These are phyloP conservation scores for Escallonia herrerae DNA, from an alignment of 129 eudicot genomes.

Conservation along the genomic window DNA sequence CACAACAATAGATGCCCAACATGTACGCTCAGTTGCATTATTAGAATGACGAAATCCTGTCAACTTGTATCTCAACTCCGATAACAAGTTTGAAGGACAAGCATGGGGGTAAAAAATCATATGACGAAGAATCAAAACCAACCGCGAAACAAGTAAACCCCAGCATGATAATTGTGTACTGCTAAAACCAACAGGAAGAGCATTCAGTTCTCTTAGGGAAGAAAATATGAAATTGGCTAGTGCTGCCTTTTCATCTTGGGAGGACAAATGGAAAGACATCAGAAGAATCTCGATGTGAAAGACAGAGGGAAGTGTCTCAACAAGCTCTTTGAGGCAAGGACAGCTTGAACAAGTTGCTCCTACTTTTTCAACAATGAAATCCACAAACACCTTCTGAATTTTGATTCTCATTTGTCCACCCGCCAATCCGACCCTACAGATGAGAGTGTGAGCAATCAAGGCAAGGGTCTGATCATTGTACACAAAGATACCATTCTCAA, in stretches of 20 bases:
- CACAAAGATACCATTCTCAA: constrained; percentile 62
- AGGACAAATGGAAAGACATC: constrained; percentile 78
- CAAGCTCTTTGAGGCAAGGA: constrained; percentile 46
- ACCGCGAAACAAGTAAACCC: constrained; percentile 74
- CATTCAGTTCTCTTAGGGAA: constrained; percentile 40
- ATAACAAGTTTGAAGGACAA: constrained; percentile 77
- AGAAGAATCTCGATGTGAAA: constrained; percentile 86
- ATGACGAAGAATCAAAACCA: constrained; percentile 80
- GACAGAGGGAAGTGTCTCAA: constrained; percentile 67
- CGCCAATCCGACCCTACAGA: constrained; percentile 46
- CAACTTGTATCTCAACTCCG: constrained; percentile 74
- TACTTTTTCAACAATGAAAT: constrained; percentile 51
- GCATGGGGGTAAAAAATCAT: constrained; percentile 63
- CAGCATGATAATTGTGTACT: constrained; percentile 73
- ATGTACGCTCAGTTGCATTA: constrained; percentile 30
- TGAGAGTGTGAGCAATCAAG: constrained; percentile 62
- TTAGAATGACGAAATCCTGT: constrained; percentile 30
- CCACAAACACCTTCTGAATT: constrained; percentile 48
- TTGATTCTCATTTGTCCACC: constrained; percentile 62
- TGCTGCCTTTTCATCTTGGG: constrained; percentile 60
- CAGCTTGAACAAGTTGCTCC: constrained; percentile 32
- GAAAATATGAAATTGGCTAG: constrained; percentile 52
- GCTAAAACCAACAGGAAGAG: constrained; percentile 35
- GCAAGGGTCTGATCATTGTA: constrained; percentile 82
- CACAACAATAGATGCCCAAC: constrained; percentile 61